A percentile compares a stretch with the other conserved stretches of the same genome.
Conservation (phyloP, 2,329 filamentous ascomycete species). For the Cryphonectria radicalis region DNA sequence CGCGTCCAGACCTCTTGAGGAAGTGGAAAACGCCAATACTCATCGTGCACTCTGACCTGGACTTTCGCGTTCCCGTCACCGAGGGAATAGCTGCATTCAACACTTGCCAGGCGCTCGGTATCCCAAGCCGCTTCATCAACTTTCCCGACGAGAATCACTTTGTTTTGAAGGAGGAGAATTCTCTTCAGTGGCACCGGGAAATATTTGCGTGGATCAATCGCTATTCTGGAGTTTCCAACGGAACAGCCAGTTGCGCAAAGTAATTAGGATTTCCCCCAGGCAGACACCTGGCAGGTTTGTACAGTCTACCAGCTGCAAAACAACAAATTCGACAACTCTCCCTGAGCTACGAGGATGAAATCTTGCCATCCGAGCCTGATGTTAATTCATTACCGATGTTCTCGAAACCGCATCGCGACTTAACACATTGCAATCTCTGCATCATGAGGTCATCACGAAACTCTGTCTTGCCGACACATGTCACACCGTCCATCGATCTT, state of each 20-base stretch:
- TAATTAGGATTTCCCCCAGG: not conserved
- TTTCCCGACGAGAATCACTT: slow-evolving; percentile 77
- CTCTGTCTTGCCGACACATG: not conserved
- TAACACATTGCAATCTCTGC: no score
- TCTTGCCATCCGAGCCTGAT: no score
- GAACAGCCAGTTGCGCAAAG: not conserved
- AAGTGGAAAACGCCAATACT: slow-evolving; percentile 58
- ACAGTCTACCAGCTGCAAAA: not conserved
- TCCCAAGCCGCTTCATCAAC: slow-evolving; percentile 70
- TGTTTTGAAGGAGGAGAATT: slow-evolving; percentile 71
- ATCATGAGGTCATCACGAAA: no score
- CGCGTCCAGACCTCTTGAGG: slow-evolving; percentile 48
- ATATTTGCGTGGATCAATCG: slow-evolving; percentile 70
- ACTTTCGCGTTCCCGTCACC: slow-evolving; percentile 57
- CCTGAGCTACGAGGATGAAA: no score
- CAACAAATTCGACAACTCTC: no score
- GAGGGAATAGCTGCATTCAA: slow-evolving; percentile 72
- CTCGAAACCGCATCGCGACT: no score
- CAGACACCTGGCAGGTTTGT: not conserved
- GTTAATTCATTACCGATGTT: no score
- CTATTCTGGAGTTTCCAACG: slow-evolving; percentile 31
- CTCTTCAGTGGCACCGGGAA: slow-evolving; percentile 67
- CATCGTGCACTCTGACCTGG: slow-evolving; percentile 71
- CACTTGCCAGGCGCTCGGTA: slow-evolving; percentile 68
- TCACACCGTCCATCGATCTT: not conserved